Percentiles rank a stretch among this genome's conserved stretches.
Evolutionary conservation across 2,329 filamentous ascomycete species (phyloP).

Genomic region (Hypoxylon sp.): DNA sequence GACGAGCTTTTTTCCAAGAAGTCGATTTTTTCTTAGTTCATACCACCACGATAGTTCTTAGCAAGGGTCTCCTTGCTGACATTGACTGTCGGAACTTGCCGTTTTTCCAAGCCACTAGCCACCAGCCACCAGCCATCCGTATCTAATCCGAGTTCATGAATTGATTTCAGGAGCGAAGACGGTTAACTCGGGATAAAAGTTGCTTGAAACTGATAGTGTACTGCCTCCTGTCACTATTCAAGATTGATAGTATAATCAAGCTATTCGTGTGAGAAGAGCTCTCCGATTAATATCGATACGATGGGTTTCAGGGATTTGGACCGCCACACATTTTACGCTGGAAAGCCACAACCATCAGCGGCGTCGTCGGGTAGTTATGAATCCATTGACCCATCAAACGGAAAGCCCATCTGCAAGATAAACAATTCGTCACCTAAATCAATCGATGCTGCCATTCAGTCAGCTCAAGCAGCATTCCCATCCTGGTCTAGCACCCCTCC

Average conservation of each 20-base stretch:
- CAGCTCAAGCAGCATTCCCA: conserved; percentile 80
- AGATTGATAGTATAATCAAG: conserved; percentile 3
- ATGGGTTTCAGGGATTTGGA: conserved; percentile 51
- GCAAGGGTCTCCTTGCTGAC: conserved; percentile 24
- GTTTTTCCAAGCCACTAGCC: conserved; percentile 1
- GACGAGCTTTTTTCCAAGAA: conserved; percentile 12
- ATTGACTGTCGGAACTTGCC: conserved; percentile 13
- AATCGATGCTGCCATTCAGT: conserved; percentile 79
- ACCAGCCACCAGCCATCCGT: conserved; percentile 11
- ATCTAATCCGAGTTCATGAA: conserved; percentile 4
- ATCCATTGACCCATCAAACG: conserved; percentile 81
- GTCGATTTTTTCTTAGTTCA: conserved; percentile 21
- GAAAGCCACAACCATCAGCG: conserved; percentile 74
- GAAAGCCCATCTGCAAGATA: conserved; percentile 77
- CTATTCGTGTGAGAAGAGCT: background rate
- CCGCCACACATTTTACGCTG: conserved; percentile 82
- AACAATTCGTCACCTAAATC: conserved; percentile 77
- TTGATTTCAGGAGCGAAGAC: conserved; percentile 12
- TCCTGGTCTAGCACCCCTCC: conserved; percentile 83
- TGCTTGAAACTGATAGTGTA: background rate
- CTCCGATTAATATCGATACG: conserved; percentile 26
- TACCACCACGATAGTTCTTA: conserved; percentile 10
- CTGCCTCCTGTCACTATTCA: conserved; percentile 4
- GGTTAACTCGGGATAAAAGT: conserved; percentile 2
- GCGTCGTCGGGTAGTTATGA: conserved; percentile 75